These are phyloP conservation scores for Melanopsichium pennsylvanicum DNA, from an alignment of 1,284 basidiomycete species.

Conservation along the genomic window DNA sequence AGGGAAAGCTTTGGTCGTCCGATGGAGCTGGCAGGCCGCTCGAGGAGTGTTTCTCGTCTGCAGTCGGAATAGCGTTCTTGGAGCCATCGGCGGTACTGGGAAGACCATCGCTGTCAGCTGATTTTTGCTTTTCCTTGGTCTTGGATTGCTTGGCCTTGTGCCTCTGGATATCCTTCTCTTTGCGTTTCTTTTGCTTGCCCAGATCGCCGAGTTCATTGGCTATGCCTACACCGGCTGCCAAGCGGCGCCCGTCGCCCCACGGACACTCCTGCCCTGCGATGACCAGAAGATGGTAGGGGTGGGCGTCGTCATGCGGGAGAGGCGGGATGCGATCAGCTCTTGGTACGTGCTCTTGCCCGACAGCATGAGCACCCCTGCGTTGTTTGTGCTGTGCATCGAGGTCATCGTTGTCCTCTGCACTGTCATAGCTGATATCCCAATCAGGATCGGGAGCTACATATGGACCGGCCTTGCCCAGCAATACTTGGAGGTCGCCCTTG, in stretches of 20 bases:
- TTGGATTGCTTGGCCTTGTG: slow-evolving; percentile 39
- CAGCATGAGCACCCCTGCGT: slow-evolving; percentile 36
- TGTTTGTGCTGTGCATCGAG: not conserved
- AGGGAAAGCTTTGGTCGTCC: slow-evolving; percentile 21
- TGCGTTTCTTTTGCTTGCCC: slow-evolving; percentile 40
- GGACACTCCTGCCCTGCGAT: slow-evolving; percentile 75
- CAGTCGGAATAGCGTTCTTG: slow-evolving; percentile 2
- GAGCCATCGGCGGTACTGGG: not conserved
- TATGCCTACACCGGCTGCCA: slow-evolving; percentile 57
- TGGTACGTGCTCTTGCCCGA: slow-evolving; percentile 49
- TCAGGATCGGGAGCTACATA: slow-evolving; percentile 67
- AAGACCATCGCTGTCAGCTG: slow-evolving; percentile 23
- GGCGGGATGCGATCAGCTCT: slow-evolving; percentile 56
- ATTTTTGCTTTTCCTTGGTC: slow-evolving; percentile 37
- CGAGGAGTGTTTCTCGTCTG: slow-evolving; percentile 6
- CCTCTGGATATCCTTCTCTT: slow-evolving; percentile 30
- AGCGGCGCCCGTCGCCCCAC: slow-evolving; percentile 58
- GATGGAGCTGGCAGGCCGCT: not conserved
- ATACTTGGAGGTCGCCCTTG: slow-evolving; percentile 78
- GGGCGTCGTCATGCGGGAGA: slow-evolving; percentile 65
- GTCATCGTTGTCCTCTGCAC: slow-evolving; percentile 26
- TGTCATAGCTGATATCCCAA: slow-evolving; percentile 51
- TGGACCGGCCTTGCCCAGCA: slow-evolving; percentile 74
- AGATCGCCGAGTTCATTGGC: slow-evolving; percentile 59
- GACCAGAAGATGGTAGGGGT: slow-evolving; percentile 82